Base-by-base conservation (phyloP, 345 rosid genomes). In the Eucalyptus albens region DNA sequence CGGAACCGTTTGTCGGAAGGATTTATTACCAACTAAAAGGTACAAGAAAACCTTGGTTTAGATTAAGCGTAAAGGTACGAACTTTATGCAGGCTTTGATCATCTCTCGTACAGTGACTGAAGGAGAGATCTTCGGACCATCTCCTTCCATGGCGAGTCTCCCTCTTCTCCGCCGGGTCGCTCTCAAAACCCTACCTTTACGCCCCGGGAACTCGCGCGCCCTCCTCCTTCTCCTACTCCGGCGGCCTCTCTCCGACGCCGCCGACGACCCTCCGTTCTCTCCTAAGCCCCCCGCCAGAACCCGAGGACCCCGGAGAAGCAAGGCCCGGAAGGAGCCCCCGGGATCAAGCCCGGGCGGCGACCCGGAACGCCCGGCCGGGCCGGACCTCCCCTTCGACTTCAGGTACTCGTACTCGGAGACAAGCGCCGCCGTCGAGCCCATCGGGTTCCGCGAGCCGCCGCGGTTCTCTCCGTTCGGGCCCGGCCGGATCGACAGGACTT, bases 391-490 rank as follows among this genome's bases (percentile, higher is more conserved):
- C 19, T 96, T 97, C 91, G 98, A 96, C 91, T 97, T 96, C 91
- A 91, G 94, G 65, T 93, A 96, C 91, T 95, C 99, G 6, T 97
- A 96, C 87, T 95, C 99, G 16, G 98, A 97, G 94, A 88, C 94
- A 50, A 91, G 94, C 87, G 94, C 96, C 6, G 91, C 45, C 4
- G 86, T 93, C 56, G 90, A 94, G 89, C 99, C 98, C 47, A 95
- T 96, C 60, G 97, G 99, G 81, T 97, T 88, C 88, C 97, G 99
- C 7, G 99, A 97, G 89, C 96, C 98, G 55, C 97, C 95, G 90
- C 93, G 97, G 88, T 97, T 97, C 91, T 96, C 97, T 86, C 99
- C 98, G 3, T 96, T 97, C 72, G 99, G 99, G 22, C 99, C 99
- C 2, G 96, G 98, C 33, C 95, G 96, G 87, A 93, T 97, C 21